phyloP scores from a whole-genome alignment of 2,329 filamentous ascomycete genomes.

The Neonectria ditissima region DNA sequence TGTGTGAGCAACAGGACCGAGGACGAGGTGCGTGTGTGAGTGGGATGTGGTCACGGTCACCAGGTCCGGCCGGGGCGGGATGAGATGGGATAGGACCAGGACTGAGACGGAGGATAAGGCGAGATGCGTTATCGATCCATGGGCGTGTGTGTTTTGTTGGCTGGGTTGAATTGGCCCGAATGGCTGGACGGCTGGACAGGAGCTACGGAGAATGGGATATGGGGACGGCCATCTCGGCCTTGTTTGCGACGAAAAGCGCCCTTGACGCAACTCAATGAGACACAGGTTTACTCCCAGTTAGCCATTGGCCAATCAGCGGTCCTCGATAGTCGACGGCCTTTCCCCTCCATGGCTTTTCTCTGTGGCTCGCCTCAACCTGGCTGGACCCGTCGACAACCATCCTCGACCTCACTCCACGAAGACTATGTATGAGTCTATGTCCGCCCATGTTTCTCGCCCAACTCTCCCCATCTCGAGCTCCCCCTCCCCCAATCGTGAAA shows the following conservation, averaged over 20 bases:
- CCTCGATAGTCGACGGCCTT: slow-evolving; percentile 43
- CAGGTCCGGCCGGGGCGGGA: slow-evolving; percentile 33
- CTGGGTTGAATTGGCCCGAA: slow-evolving; percentile 14
- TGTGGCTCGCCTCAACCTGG: slow-evolving; percentile 38
- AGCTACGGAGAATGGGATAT: slow-evolving; percentile 12
- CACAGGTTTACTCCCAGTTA: slow-evolving; percentile 33
- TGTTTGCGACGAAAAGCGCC: slow-evolving; percentile 41
- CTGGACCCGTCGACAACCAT: slow-evolving; percentile 26
- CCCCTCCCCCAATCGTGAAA: neutral
- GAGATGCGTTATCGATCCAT: slow-evolving; percentile 24
- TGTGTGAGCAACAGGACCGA: slow-evolving; percentile 20
- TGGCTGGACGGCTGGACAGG: slow-evolving; percentile 14
- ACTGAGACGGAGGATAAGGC: slow-evolving; percentile 8
- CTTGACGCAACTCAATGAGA: slow-evolving; percentile 41
- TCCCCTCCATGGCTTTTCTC: slow-evolving; percentile 34
- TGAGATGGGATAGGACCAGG: slow-evolving; percentile 34
- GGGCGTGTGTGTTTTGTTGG: slow-evolving; percentile 6
- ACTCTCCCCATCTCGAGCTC: slow-evolving; percentile 5
- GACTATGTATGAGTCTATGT: slow-evolving; percentile 18
- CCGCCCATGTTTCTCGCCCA: slow-evolving; percentile 31
- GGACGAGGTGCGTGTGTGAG: slow-evolving; percentile 34
- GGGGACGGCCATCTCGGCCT: slow-evolving; percentile 35
- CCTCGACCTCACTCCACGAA: slow-evolving; percentile 25
- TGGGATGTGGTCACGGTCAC: slow-evolving; percentile 30
- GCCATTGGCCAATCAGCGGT: slow-evolving; percentile 50